Conservation (phyloP, 495 filamentous ascomycete genomes). For the Hypoxylon crocopeplum region DNA sequence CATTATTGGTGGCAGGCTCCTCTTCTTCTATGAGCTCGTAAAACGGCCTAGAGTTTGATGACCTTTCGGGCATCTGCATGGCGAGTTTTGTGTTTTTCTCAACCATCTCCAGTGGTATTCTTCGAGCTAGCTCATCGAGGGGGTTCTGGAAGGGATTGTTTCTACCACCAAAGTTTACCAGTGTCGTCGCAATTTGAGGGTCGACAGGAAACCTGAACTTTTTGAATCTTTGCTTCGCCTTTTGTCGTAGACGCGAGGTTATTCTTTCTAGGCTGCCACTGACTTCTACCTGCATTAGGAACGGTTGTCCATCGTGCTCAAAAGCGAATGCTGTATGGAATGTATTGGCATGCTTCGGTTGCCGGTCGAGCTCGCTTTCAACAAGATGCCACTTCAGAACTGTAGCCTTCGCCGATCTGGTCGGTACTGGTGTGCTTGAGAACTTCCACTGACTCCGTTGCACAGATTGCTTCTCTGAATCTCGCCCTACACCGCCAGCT, state of each 20-base stretch:
- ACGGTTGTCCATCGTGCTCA: slow-evolving; percentile 41
- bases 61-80: neutral
- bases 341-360: slow-evolving; percentile 36
- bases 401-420: neutral
- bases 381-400: slow-evolving; percentile 40
- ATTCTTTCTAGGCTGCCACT: slow-evolving; percentile 26
- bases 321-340: slow-evolving; percentile 46
- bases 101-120: slow-evolving; percentile 2
- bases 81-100: slow-evolving; percentile 4
- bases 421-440: slow-evolving; percentile 1
- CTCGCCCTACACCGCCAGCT: slow-evolving; percentile 1
- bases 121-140: slow-evolving; percentile 15
- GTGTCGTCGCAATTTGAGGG: slow-evolving; percentile 2
- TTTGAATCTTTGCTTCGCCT: slow-evolving; percentile 3
- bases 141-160: slow-evolving; percentile 6
- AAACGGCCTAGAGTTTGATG: neutral
- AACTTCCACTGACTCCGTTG: slow-evolving; percentile 15
- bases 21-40: slow-evolving; percentile 2
- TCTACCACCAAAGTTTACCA: slow-evolving; percentile 15
- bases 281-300: slow-evolving; percentile 44
- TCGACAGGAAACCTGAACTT: slow-evolving; percentile 11
- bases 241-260: slow-evolving; percentile 1
- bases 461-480: slow-evolving; percentile 1
- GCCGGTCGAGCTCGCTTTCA: slow-evolving; percentile 39
- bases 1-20: neutral